Evolutionary conservation across 2,329 filamentous ascomycete genomes (phyloP), one percentile per base, ranked within the genome.

Genomic region (Thielaviopsis populi): DNA sequence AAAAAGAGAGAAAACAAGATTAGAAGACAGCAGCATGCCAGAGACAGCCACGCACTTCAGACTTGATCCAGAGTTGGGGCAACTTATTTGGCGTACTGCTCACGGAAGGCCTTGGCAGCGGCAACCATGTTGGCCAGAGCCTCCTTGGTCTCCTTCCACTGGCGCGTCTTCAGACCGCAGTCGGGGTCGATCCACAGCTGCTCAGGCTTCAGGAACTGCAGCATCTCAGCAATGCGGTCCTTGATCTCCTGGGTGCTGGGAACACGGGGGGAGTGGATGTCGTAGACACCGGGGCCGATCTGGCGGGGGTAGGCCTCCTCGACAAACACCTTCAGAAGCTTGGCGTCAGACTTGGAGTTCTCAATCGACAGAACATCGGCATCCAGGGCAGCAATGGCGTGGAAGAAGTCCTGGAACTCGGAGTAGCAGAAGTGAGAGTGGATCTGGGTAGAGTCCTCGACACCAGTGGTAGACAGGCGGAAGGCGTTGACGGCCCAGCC

Each of bases 371-470:
- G 86, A 68, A 99, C 94, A 78, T 99, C 94, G 68, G 94, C 92
- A 75, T 99, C 94, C 69, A 99, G 87, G 67, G 94, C 92, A 69
- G 94, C 90, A 72, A 99, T 99, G 79, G 94, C 94, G 80, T 97
- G 90, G 91, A 99, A 99, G 85, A 99, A 99, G 83, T 99, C 94
- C 81, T 99, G 94, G 89, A 99, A 99, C 84, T 99, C 94, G 62
- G 94, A 97, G 87, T 99, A 99, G 79, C 94, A 99, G 89, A 99
- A 99, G 83, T 99, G 94, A 68, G 91, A 96, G 87, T 99, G 94
- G 77, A 99, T 96, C 84, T 99, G 94, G 70, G 94, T 99, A 66
- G 87, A 89, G 78, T 99, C 90, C 79, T 91, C 80, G 67, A 99
- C 92, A 76, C 91, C 94, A 67, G 91, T 86, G 71, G 91, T 95